These are phyloP conservation scores for Gonapodya prolifera DNA, from an alignment of 192 early-diverging fungal genomes.

Conservation along the genomic window DNA sequence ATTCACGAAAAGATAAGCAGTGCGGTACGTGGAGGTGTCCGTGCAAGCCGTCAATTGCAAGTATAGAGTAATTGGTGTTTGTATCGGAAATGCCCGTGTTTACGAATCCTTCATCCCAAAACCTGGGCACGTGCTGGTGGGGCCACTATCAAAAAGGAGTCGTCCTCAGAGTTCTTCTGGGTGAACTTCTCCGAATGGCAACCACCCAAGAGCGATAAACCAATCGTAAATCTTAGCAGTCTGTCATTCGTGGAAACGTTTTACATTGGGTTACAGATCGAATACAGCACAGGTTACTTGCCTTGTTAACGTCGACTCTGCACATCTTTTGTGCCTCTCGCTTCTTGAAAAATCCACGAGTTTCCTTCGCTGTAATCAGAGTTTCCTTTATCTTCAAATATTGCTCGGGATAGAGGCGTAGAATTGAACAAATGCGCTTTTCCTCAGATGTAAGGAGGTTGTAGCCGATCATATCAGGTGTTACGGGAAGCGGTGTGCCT, in stretches of 20 bases:
- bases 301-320: constrained; percentile 89
- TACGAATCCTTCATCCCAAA: too few relatives aligned
- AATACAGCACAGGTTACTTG: constrained; percentile 11
- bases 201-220: constrained; percentile 78
- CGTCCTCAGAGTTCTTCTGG: neutral
- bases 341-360: constrained; percentile 63
- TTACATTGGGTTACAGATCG: neutral
- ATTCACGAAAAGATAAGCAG: too few relatives aligned
- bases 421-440: constrained; percentile 54
- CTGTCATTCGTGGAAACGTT: neutral
- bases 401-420: constrained; percentile 71
- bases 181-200: constrained; percentile 18
- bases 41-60: too few relatives aligned
- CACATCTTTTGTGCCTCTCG: constrained; percentile 84
- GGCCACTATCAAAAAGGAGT: too few relatives aligned
- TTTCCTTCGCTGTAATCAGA: constrained; percentile 47
- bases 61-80: too few relatives aligned
- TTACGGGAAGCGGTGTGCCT: neutral
- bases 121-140: too few relatives aligned
- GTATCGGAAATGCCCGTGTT: too few relatives aligned
- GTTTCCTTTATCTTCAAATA: constrained; percentile 80
- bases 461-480: constrained; percentile 12
- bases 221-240: constrained; percentile 54
- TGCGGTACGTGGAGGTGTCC: too few relatives aligned
- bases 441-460: constrained; percentile 51